Conservation (phyloP, 352 stramenopile species). For the Globisporangium lucens region DNA sequence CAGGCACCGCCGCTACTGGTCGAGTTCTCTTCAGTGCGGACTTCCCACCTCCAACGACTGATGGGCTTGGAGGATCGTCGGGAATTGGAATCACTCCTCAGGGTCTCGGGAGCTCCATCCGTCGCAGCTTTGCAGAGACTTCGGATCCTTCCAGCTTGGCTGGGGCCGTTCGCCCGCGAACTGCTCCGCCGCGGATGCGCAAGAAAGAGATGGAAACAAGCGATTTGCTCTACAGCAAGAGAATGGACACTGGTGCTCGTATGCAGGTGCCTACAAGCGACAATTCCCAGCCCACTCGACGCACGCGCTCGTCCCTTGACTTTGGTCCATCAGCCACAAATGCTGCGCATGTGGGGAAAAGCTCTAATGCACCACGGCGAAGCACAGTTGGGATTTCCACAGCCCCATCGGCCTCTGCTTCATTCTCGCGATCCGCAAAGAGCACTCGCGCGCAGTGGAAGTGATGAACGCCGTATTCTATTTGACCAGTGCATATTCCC, state of each 20-base stretch:
- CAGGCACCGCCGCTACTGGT: not conserved
- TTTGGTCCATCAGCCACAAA: slow-evolving; percentile 10
- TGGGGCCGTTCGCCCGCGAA: slow-evolving; percentile 28
- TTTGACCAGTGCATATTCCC: not conserved
- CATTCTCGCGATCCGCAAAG: slow-evolving; percentile 20
- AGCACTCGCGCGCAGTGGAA: slow-evolving; percentile 50
- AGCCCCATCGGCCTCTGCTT: slow-evolving; percentile 4
- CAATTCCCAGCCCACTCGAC: slow-evolving; percentile 23
- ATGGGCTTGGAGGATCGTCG: not conserved
- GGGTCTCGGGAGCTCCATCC: slow-evolving; percentile 9
- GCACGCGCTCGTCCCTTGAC: slow-evolving; percentile 35
- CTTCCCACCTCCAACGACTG: slow-evolving; percentile 12
- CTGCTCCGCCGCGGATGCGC: slow-evolving; percentile 32
- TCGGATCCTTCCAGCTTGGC: slow-evolving; percentile 4
- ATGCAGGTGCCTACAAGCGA: slow-evolving; percentile 23
- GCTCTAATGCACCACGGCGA: not conserved
- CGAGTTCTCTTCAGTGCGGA: slow-evolving; percentile 17
- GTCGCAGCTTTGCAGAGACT: slow-evolving; percentile 8
- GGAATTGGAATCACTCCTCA: not conserved
- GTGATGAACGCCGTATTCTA: slow-evolving; percentile 14
- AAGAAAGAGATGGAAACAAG: slow-evolving; percentile 44
- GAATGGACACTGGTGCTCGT: slow-evolving; percentile 27
- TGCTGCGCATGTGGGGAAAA: not conserved
- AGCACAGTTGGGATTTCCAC: slow-evolving; percentile 12
- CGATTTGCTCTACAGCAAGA: slow-evolving; percentile 42